phyloP scores from a whole-genome alignment of 306 rosid species.

The Trifolium pratense region DNA sequence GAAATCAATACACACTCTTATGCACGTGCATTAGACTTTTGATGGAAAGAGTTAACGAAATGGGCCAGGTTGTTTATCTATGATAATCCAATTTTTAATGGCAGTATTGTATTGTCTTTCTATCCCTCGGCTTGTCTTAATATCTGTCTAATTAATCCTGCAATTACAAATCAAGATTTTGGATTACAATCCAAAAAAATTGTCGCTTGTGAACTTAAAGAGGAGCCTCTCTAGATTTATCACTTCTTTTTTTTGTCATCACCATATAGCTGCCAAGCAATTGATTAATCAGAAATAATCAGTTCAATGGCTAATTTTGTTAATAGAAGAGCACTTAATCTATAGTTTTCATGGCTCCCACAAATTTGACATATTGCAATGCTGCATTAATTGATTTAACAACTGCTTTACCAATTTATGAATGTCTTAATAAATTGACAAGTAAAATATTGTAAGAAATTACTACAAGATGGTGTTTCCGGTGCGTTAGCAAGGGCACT shows the following conservation, averaged over 20 bases:
- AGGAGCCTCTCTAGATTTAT: slow-evolving; percentile 42
- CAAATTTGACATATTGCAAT: slow-evolving; percentile 47
- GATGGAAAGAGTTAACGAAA: slow-evolving; percentile 25
- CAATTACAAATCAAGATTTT: slow-evolving; percentile 36
- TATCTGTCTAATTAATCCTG: slow-evolving; percentile 43
- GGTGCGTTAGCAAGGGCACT: no score
- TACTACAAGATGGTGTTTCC: no score
- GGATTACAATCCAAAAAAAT: slow-evolving; percentile 35
- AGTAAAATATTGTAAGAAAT: no score
- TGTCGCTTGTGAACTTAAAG: no score
- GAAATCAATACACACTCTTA: slow-evolving; percentile 16
- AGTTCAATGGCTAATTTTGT: slow-evolving; percentile 35
- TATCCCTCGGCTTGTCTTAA: slow-evolving; percentile 49
- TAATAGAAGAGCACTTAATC: slow-evolving; percentile 36
- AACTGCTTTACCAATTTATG: neutral
- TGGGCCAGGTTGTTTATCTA: slow-evolving; percentile 1
- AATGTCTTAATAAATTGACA: slow-evolving; percentile 32
- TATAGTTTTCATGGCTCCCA: slow-evolving; percentile 51
- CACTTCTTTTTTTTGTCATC: neutral
- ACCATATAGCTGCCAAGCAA: slow-evolving; percentile 39
- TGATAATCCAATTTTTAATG: slow-evolving; percentile 25
- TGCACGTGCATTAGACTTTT: slow-evolving; percentile 35
- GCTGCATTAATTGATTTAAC: slow-evolving; percentile 37
- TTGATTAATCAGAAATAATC: slow-evolving; percentile 37
- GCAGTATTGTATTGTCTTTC: slow-evolving; percentile 39